A percentile compares a stretch with the other conserved stretches of the same genome.
These are phyloP conservation scores for Zygotorulaspora sp. DNA, from an alignment of 805 yeast genomes.

Conservation along the genomic window DNA sequence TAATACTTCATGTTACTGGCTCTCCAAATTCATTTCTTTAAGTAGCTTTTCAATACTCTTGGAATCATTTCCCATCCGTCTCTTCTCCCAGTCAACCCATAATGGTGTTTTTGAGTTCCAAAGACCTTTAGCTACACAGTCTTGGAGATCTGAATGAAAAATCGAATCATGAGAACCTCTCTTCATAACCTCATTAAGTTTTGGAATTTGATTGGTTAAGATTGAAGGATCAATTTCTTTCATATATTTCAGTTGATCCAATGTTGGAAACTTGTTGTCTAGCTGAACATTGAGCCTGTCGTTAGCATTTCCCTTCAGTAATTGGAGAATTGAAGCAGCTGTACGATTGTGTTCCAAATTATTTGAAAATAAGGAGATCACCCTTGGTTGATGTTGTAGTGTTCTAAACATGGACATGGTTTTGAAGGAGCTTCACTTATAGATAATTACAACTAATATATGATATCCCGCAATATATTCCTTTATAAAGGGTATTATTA, in stretches of 20 bases:
- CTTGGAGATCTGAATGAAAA: constrained; percentile 22
- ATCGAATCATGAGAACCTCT: constrained; percentile 15
- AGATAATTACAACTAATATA: background rate
- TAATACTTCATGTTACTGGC: background rate
- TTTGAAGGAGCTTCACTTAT: no score
- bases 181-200: constrained; percentile 14
- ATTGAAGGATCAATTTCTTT: constrained; percentile 13
- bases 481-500: constrained; percentile 1
- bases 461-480: background rate
- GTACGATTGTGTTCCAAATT: constrained; percentile 26
- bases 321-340: constrained; percentile 14
- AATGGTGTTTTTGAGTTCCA: constrained; percentile 27
- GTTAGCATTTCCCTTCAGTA: constrained; percentile 16
- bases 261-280: constrained; percentile 27
- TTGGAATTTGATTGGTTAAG: constrained; percentile 20
- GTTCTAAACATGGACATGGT: constrained; percentile 47
- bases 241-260: constrained; percentile 32
- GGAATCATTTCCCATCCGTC: constrained; percentile 25
- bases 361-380: constrained; percentile 42
- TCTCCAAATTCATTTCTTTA: constrained; percentile 1
- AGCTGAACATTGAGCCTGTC: constrained; percentile 23
- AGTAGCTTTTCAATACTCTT: constrained; percentile 13
- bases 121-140: constrained; percentile 18
- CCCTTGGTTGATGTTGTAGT: constrained; percentile 43
- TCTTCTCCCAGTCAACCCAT: constrained; percentile 37